Percentiles rank a stretch among this genome's conserved stretches.
These are phyloP conservation scores for Halophytophthora polymorphica DNA, from an alignment of 352 stramenopile species.

Conservation along the genomic window DNA sequence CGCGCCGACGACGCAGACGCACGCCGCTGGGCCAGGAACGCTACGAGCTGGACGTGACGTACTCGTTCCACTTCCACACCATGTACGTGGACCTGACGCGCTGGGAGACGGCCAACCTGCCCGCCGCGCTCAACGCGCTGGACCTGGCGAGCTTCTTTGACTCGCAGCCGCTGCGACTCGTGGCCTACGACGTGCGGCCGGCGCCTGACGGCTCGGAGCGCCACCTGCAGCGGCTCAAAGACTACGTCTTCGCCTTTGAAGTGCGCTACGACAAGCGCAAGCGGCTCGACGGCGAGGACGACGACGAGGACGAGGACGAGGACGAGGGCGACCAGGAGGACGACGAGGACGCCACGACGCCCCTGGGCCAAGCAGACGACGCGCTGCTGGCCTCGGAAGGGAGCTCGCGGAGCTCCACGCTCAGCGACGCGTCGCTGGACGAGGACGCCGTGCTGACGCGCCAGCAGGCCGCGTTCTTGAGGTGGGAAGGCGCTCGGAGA, in stretches of 20 bases:
- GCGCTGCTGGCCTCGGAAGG: conserved; percentile 24
- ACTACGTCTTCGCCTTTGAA: conserved; percentile 84
- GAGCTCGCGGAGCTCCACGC: conserved; percentile 50
- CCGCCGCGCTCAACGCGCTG: conserved; percentile 66
- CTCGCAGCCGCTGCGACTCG: conserved; percentile 60
- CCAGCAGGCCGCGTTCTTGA: conserved; percentile 37
- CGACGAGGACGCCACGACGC: conserved; percentile 4
- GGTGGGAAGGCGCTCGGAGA: conserved; percentile 40
- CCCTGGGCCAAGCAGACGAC: background rate
- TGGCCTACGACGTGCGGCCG: conserved; percentile 60
- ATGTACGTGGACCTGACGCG: conserved; percentile 83
- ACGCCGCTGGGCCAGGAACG: conserved; percentile 49
- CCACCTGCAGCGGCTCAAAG: conserved; percentile 57
- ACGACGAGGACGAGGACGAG: conserved; percentile 8
- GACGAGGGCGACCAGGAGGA: conserved; percentile 7
- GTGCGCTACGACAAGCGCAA: conserved; percentile 44
- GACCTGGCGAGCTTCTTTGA: conserved; percentile 78
- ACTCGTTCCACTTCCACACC: conserved; percentile 89
- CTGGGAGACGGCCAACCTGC: conserved; percentile 82
- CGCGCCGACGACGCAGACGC: conserved; percentile 31
- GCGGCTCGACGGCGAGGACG: conserved; percentile 3
- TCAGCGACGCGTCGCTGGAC: conserved; percentile 50
- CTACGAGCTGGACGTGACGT: conserved; percentile 63
- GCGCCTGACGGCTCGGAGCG: conserved; percentile 11
- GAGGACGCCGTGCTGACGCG: conserved; percentile 25